Evolutionary conservation across 2,329 filamentous ascomycete species (phyloP), one percentile per base, ranked within the genome.

Genomic region (Colletotrichum costaricense): DNA sequence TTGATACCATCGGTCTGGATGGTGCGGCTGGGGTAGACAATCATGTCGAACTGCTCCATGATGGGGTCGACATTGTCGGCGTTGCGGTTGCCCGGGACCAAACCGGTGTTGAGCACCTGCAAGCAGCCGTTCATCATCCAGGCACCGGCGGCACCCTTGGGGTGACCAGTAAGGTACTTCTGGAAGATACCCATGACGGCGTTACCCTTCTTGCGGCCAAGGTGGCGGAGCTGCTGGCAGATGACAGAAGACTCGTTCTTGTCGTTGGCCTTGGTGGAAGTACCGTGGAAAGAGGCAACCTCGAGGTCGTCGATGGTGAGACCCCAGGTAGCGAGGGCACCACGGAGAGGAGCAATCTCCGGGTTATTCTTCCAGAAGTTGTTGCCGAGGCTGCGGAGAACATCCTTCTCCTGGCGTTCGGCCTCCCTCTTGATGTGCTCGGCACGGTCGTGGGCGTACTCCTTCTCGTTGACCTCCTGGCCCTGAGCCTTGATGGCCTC

Each of bases 91-190:
- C 97, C 97, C 16, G 97, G 97, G 28, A 99, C 96, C 63, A 99
- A 88, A 80, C 97, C 97, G 64, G 90, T 93, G 88, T 98, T 97
- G 79, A 99, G 91, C 58, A 98, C 95, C 84, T 99, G 97, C 82
- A 99, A 87, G 83, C 94, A 97, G 77, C 97, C 97, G 88, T 99
- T 99, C 90, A 99, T 92, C 97, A 99, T 99, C 95, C 97, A 99
- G 62, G 96, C 97, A 88, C 97, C 97, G 74, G 97, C 97, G 79
- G 97, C 96, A 92, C 97, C 97, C 92, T 99, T 99, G 80, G 97
- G 97, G 83, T 99, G 97, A 84, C 97, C 97, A 67, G 97, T 99
- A 75, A 99, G 92, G 84, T 97, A 98, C 86, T 99, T 99, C 86
- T 99, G 97, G 93, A 98, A 99, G 82, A 99, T 95, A 87, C 95